A percentile compares a stretch with the other conserved stretches of the same genome.
phyloP scores from a whole-genome alignment of 2,329 filamentous ascomycete genomes.

The Rhynchosporium graminicola region DNA sequence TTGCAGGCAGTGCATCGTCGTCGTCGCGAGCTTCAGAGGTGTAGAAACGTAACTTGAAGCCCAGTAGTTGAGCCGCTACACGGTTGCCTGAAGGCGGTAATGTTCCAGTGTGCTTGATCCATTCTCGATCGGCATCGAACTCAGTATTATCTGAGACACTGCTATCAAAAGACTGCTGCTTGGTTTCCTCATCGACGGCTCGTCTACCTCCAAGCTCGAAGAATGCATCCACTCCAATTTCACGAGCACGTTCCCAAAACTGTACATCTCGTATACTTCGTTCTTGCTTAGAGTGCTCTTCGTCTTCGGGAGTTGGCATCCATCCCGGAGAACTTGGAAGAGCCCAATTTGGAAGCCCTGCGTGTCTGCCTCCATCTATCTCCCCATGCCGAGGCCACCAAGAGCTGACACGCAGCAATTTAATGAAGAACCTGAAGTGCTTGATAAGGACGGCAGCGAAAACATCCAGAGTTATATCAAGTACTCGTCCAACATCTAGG shows the following conservation, averaged over 20 bases:
- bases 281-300: slow-evolving; percentile 54
- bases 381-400: slow-evolving; percentile 84
- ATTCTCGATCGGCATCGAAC: slow-evolving; percentile 61
- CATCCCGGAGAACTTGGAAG: slow-evolving; percentile 68
- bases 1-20: slow-evolving; percentile 80
- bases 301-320: slow-evolving; percentile 68
- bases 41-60: slow-evolving; percentile 97
- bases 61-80: slow-evolving; percentile 89
- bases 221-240: slow-evolving; percentile 78
- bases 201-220: slow-evolving; percentile 82
- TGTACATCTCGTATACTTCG: slow-evolving; percentile 66
- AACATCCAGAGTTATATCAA: slow-evolving; percentile 93
- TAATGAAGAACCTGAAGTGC: slow-evolving; percentile 91
- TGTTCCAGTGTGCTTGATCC: slow-evolving; percentile 80
- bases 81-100: slow-evolving; percentile 83
- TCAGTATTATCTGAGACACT: slow-evolving; percentile 44
- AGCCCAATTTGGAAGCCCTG: slow-evolving; percentile 83
- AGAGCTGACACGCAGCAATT: slow-evolving; percentile 85
- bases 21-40: slow-evolving; percentile 75
- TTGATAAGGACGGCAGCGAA: slow-evolving; percentile 93
- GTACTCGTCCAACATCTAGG: slow-evolving; percentile 88
- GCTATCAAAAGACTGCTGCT: slow-evolving; percentile 47
- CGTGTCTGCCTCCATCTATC: slow-evolving; percentile 49
- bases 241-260: slow-evolving; percentile 81
- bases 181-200: slow-evolving; percentile 59